phyloP scores from a whole-genome alignment of 352 stramenopile genomes.

The Pythium volutum region DNA sequence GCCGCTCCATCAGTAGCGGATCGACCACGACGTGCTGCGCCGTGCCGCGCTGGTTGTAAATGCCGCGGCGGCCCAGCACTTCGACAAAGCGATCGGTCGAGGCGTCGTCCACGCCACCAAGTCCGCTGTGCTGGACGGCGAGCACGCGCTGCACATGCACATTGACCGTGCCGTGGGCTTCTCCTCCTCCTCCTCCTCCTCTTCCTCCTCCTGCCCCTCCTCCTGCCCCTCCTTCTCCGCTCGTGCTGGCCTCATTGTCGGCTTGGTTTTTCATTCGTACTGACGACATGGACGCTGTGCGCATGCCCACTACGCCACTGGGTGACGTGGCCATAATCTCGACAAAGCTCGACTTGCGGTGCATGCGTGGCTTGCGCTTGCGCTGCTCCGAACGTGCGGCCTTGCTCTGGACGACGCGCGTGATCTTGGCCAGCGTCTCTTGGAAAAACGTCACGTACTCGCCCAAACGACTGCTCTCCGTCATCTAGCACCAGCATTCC shows the following conservation, averaged over 20 bases:
- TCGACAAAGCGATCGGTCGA: slow-evolving; percentile 52
- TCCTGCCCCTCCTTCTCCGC: not conserved
- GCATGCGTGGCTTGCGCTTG: slow-evolving; percentile 27
- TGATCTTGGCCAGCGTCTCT: slow-evolving; percentile 60
- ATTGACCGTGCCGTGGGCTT: slow-evolving; percentile 10
- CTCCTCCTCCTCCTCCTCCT: not conserved
- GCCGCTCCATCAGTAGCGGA: slow-evolving; percentile 44
- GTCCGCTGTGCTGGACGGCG: not conserved
- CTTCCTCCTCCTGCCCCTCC: not conserved
- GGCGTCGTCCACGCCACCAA: slow-evolving; percentile 9
- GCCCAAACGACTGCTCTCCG: slow-evolving; percentile 50
- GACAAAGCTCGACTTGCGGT: slow-evolving; percentile 27
- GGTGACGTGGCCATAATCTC: slow-evolving; percentile 17
- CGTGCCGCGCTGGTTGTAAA: slow-evolving; percentile 23
- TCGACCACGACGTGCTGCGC: slow-evolving; percentile 55
- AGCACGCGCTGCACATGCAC: slow-evolving; percentile 23
- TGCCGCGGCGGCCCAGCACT: slow-evolving; percentile 39
- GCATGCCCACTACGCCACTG: not conserved
- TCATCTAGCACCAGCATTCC: slow-evolving; percentile 60
- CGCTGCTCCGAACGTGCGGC: slow-evolving; percentile 17
- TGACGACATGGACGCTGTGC: slow-evolving; percentile 1
- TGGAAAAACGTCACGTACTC: slow-evolving; percentile 81
- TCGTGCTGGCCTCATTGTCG: not conserved
- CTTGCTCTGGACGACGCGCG: slow-evolving; percentile 47
- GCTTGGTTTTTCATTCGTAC: not conserved